These are phyloP conservation scores for Yamadazyma conglobata DNA, from an alignment of 1,139 yeast genomes.

Conservation along the genomic window DNA sequence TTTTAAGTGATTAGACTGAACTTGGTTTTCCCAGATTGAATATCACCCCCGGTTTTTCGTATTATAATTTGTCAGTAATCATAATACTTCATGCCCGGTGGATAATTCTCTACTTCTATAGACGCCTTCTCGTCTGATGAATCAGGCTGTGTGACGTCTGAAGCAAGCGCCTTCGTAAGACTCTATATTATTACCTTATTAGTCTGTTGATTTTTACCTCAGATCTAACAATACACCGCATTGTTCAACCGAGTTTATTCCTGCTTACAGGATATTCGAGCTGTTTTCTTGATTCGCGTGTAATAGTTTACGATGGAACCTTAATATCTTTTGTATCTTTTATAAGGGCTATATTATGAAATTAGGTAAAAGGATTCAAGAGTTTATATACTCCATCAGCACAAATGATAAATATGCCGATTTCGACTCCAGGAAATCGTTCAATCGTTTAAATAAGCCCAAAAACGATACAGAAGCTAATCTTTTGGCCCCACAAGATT, in stretches of 20 bases:
- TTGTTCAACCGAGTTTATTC: too few relatives aligned
- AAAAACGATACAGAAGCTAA: constrained; percentile 28
- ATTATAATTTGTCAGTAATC: constrained; percentile 38
- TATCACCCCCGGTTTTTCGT: constrained; percentile 47
- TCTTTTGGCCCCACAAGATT: constrained; percentile 28
- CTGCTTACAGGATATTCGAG: too few relatives aligned
- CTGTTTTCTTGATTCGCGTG: too few relatives aligned
- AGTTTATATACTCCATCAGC: constrained; percentile 60
- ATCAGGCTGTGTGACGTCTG: too few relatives aligned
- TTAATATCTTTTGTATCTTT: too few relatives aligned
- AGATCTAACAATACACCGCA: too few relatives aligned
- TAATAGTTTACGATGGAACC: too few relatives aligned
- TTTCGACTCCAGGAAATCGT: constrained; percentile 51
- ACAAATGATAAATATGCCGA: constrained; percentile 71
- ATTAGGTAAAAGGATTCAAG: constrained; percentile 37
- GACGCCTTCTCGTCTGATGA: constrained; percentile 1
- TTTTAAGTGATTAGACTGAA: constrained; percentile 18
- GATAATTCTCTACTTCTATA: constrained; percentile 17
- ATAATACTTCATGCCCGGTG: constrained; percentile 56
- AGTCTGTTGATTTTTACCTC: too few relatives aligned
- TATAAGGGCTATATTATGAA: constrained; percentile 22
- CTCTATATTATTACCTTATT: too few relatives aligned
- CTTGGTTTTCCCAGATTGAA: constrained; percentile 41
- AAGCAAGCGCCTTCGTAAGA: too few relatives aligned
- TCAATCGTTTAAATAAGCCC: constrained; percentile 44